Conservation (phyloP, 768 basidiomycete species). For the Agaricus blazei region DNA sequence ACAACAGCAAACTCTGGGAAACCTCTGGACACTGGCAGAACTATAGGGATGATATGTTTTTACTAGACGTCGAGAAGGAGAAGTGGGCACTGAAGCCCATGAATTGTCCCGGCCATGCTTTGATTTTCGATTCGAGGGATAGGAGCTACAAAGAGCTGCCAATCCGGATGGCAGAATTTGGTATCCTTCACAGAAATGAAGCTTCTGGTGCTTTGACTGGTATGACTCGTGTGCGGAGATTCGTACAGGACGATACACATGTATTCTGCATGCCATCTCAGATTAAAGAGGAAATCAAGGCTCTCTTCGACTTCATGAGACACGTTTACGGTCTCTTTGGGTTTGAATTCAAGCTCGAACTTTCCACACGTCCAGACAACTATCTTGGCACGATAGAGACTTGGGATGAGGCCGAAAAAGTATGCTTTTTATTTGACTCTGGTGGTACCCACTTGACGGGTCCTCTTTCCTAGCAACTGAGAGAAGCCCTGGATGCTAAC, state of each 20-base stretch:
- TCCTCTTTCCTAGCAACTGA: conserved; percentile 60
- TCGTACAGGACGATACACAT: conserved; percentile 98
- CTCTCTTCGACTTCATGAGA: conserved; percentile 92
- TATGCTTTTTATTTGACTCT: conserved; percentile 25
- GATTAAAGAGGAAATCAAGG: conserved; percentile 82
- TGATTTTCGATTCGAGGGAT: conserved; percentile 93
- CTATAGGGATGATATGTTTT: conserved; percentile 98
- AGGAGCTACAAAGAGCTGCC: conserved; percentile 94
- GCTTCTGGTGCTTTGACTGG: conserved; percentile 93
- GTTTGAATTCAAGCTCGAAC: conserved; percentile 88
- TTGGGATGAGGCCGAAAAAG: conserved; percentile 86
- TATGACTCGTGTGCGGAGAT: conserved; percentile 87
- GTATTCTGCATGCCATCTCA: conserved; percentile 96
- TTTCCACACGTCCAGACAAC: conserved; percentile 96
- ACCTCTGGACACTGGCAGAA: conserved; percentile 98
- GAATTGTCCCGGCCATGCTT: conserved; percentile 97
- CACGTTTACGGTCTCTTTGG: conserved; percentile 92
- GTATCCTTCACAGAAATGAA: conserved; percentile 95
- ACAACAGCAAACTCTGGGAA: conserved; percentile 94
- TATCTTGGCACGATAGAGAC: conserved; percentile 84
- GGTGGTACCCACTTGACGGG: conserved; percentile 3
- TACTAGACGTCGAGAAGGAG: conserved; percentile 92
- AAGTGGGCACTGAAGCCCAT: conserved; percentile 96
- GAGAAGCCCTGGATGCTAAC: conserved; percentile 73
- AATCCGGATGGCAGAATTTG: conserved; percentile 97